These are phyloP conservation scores for Aspergillus clavatus DNA, from an alignment of 2,329 filamentous ascomycete genomes.

Conservation along the genomic window DNA sequence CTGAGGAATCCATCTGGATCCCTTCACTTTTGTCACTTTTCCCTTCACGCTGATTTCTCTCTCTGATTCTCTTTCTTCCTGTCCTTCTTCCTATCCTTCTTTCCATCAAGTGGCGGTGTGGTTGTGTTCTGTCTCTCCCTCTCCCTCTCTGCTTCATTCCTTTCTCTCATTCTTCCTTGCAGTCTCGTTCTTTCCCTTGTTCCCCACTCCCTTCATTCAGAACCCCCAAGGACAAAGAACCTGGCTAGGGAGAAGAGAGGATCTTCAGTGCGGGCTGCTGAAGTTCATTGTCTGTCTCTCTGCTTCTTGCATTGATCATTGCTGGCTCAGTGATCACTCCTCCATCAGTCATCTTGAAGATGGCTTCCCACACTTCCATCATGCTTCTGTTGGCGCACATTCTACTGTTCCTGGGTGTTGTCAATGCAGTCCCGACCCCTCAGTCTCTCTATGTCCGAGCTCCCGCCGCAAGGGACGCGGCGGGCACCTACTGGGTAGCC, in stretches of 20 bases:
- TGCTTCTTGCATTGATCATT: conserved; percentile 15
- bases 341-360: conserved; percentile 15
- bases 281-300: conserved; percentile 12
- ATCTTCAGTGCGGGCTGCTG: conserved; percentile 27
- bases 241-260: not conserved
- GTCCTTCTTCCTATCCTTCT: conserved; percentile 2
- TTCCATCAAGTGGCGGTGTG: conserved; percentile 4
- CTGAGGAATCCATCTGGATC: no score
- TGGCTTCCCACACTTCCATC: conserved; percentile 20
- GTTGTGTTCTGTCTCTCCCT: conserved; percentile 7
- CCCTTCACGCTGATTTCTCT: conserved; percentile 2
- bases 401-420: conserved; percentile 29
- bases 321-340: conserved; percentile 29
- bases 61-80: conserved; percentile 3
- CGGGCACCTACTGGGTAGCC: conserved; percentile 65
- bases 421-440: conserved; percentile 29
- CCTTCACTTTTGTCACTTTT: conserved; percentile 3
- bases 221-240: not conserved
- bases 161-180: not conserved
- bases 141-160: not conserved
- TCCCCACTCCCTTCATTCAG: not conserved
- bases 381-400: conserved; percentile 29
- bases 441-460: conserved; percentile 15
- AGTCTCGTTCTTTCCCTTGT: not conserved
- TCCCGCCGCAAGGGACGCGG: conserved; percentile 8